Evolutionary conservation across 1,284 basidiomycete genomes (phyloP).

Genomic region (Marasmius oreades): DNA sequence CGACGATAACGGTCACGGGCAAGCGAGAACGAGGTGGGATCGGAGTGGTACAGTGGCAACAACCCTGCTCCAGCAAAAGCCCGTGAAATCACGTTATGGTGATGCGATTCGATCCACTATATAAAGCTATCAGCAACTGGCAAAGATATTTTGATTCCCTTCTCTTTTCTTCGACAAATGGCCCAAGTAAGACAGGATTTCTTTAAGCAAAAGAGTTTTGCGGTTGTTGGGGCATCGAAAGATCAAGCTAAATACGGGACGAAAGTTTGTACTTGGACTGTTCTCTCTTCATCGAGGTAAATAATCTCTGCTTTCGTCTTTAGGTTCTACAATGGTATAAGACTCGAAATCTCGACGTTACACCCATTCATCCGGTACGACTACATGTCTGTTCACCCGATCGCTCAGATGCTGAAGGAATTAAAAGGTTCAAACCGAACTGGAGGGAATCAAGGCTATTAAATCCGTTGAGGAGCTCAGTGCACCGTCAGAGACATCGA

Average conservation of each 20-base stretch:
- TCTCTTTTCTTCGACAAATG: neutral
- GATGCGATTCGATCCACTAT: neutral
- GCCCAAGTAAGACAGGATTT: slow-evolving; percentile 46
- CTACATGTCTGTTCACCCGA: slow-evolving; percentile 3
- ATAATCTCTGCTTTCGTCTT: neutral
- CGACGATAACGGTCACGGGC: too few species aligned
- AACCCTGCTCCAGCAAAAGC: neutral
- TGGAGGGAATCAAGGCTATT: slow-evolving; percentile 60
- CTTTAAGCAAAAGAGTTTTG: slow-evolving; percentile 58
- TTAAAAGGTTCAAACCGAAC: slow-evolving; percentile 36
- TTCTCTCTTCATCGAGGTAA: slow-evolving; percentile 3
- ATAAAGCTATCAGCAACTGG: neutral
- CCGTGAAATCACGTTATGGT: neutral
- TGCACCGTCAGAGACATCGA: slow-evolving; percentile 63
- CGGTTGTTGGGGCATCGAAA: slow-evolving; percentile 78
- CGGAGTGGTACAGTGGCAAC: neutral
- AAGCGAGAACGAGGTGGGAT: too few species aligned
- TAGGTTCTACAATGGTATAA: slow-evolving; percentile 79
- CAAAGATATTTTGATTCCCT: neutral
- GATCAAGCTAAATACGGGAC: slow-evolving; percentile 74
- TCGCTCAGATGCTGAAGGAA: neutral
- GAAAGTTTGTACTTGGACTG: slow-evolving; percentile 43
- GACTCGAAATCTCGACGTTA: slow-evolving; percentile 55
- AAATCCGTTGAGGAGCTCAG: slow-evolving; percentile 55
- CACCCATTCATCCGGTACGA: slow-evolving; percentile 66